phyloP scores from a whole-genome alignment of 495 filamentous ascomycete species.

The Pyrenula massariospora region DNA sequence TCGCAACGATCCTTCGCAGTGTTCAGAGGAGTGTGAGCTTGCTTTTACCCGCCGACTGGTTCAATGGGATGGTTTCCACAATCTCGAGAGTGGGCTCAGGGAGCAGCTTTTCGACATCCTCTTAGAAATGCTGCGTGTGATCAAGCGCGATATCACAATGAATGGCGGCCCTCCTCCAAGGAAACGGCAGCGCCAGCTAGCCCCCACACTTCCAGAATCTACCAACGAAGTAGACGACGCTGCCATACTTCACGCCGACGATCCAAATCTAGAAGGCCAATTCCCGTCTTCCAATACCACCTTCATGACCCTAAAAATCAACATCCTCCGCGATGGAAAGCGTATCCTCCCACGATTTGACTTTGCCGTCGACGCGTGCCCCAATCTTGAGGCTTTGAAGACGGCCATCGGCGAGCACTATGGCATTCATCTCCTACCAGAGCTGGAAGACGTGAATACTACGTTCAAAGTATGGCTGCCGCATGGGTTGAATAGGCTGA shows the following conservation, averaged over 20 bases:
- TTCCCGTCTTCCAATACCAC: neutral
- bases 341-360: slow-evolving; percentile 28
- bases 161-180: neutral
- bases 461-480: slow-evolving; percentile 29
- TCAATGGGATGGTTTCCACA: neutral
- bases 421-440: slow-evolving; percentile 15
- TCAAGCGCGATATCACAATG: neutral
- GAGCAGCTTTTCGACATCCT: neutral
- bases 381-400: slow-evolving; percentile 20
- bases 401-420: slow-evolving; percentile 22
- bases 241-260: neutral
- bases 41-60: neutral
- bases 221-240: neutral
- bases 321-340: slow-evolving; percentile 28
- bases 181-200: neutral
- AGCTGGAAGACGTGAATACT: slow-evolving; percentile 13
- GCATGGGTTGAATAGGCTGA: slow-evolving; percentile 23
- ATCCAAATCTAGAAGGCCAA: neutral
- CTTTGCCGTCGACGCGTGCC: slow-evolving; percentile 22
- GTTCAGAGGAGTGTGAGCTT: neutral
- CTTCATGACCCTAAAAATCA: slow-evolving; percentile 25
- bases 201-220: neutral
- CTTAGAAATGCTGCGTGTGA: neutral
- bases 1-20: neutral
- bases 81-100: neutral